Evolutionary conservation across 768 basidiomycete species (phyloP), one percentile per base, ranked within the genome.

Genomic region (Polyporus arcularius): DNA sequence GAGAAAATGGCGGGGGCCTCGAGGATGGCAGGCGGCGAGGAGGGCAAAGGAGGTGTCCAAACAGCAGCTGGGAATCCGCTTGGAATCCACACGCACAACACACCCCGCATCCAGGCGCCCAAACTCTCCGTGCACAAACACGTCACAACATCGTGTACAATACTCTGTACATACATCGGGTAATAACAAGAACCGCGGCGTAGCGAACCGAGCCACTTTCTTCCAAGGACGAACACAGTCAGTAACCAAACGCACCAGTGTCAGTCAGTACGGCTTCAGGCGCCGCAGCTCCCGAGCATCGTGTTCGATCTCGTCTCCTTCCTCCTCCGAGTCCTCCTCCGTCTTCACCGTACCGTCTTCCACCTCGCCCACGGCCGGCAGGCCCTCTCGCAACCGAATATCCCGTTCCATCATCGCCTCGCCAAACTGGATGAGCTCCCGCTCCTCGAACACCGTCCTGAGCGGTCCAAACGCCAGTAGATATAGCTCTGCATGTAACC

Each of bases 321-420:
- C 56, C 14, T 9, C 50, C 28, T 38, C 45, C 55, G 26, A 58
- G 4, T 46, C 45, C 35, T 50, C 55, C 16, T 4, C 45, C 55
- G 56, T 53, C 48, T 32, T 55, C 57, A 54, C 58, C 57, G 55
- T 48, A 21, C 46, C 30, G 21, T 57, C 64, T 52, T 45, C 52
- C 78, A 76, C 79, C 9, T 78, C 80, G 21, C 78, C 80, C 42
- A 85, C 46, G 49, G 74, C 75, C 66, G 85, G 89, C 65, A 92
- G 61, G 0, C 82, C 86, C 51, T 74, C 71, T 46, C 87, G 79
- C 70, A 89, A 73, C 48, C 92, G 82, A 26, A 94, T 67, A 4
- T 86, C 87, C 41, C 89, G 75, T 70, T 93, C 92, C 5, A 80
- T 87, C 92, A 94, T 94, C 4, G 82, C 82, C 57, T 91, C 89